Percentiles rank a stretch among this genome's conserved stretches.
Conservation (phyloP, 139 green algal species). For the Chlorella sorokiniana region DNA sequence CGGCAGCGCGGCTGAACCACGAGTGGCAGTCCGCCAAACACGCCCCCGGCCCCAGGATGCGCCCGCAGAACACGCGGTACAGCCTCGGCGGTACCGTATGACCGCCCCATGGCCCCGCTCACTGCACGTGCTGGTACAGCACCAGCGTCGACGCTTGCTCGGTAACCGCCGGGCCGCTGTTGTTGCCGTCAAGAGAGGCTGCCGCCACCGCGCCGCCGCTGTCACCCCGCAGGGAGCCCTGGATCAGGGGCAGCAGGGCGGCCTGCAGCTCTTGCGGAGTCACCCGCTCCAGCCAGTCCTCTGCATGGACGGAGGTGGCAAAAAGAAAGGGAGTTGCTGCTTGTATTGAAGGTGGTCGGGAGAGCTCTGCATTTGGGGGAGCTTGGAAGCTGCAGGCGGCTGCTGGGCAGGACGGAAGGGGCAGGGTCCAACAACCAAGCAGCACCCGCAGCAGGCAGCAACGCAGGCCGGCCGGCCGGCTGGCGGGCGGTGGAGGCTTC, state of each 20-base stretch:
- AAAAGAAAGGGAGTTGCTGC: too few species aligned
- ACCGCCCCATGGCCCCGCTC: not conserved
- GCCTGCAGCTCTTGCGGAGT: not conserved
- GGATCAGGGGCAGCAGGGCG: not conserved
- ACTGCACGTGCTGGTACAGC: not conserved
- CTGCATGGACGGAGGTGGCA: not conserved
- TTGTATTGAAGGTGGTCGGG: too few species aligned
- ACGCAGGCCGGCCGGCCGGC: too few species aligned
- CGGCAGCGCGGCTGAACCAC: too few species aligned
- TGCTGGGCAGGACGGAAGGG: not conserved
- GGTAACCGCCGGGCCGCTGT: not conserved
- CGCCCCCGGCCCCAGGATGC: too few species aligned
- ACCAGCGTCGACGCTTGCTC: not conserved
- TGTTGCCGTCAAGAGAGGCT: not conserved
- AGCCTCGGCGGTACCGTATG: not conserved
- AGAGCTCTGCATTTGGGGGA: too few species aligned
- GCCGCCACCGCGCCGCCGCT: not conserved
- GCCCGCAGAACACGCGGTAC: not conserved
- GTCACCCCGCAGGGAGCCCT: too few species aligned
- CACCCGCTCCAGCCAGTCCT: not conserved
- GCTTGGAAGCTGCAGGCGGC: not conserved
- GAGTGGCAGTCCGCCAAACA: not conserved
- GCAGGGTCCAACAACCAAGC: not conserved
- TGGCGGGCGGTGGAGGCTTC: not conserved
- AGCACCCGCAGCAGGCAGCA: too few species aligned